A percentile compares a stretch with the other conserved stretches of the same genome.
These are phyloP conservation scores for Collybia sordida DNA, from an alignment of 768 basidiomycete genomes.

Conservation along the genomic window DNA sequence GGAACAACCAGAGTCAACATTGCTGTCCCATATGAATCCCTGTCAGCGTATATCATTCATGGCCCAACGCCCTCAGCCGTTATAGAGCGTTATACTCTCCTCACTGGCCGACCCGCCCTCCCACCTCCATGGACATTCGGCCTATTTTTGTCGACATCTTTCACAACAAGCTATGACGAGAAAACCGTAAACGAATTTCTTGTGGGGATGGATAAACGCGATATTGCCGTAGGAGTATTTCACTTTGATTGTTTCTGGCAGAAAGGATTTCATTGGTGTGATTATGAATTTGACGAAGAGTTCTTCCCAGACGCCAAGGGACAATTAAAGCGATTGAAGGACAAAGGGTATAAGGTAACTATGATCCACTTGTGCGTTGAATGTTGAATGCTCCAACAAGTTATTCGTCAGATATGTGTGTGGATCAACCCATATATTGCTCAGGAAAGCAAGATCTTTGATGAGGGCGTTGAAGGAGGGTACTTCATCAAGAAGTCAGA, in stretches of 20 bases:
- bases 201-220: constrained; percentile 39
- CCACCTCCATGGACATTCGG: constrained; percentile 51
- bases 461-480: constrained; percentile 39
- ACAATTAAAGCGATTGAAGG: constrained; percentile 32
- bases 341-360: constrained; percentile 40
- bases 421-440: constrained; percentile 46
- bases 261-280: constrained; percentile 35
- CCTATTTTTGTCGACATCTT: constrained; percentile 48
- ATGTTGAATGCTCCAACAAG: neutral
- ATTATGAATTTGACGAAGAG: constrained; percentile 45
- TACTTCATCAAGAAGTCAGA: constrained; percentile 47
- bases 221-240: constrained; percentile 40
- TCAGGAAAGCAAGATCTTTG: constrained; percentile 38
- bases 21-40: constrained; percentile 36
- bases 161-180: constrained; percentile 44
- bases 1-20: constrained; percentile 29
- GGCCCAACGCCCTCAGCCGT: constrained; percentile 31
- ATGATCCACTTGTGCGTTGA: constrained; percentile 9
- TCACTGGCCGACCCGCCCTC: constrained; percentile 41
- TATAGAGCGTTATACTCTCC: constrained; percentile 30
- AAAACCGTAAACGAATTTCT: constrained; percentile 44
- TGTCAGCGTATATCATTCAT: constrained; percentile 41
- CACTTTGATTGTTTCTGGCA: constrained; percentile 49
- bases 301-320: constrained; percentile 44
- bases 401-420: constrained; percentile 19